phyloP scores from a whole-genome alignment of 169 alveolate species.

The Cryptosporidium ryanae region DNA sequence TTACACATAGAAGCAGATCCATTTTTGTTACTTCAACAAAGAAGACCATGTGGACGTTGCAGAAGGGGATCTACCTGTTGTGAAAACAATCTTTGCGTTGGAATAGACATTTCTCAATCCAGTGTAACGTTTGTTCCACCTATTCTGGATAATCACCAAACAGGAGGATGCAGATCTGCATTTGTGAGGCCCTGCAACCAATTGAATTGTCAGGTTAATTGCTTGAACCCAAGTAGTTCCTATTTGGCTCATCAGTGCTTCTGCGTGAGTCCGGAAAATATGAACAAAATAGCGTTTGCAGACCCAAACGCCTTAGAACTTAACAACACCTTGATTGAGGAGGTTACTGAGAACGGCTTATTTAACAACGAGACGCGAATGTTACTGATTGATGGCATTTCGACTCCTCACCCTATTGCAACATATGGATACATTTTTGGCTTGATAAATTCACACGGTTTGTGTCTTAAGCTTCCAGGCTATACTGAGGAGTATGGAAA shows the following conservation, averaged over 20 bases:
- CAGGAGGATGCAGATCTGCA: slow-evolving; percentile 73
- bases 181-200: slow-evolving; percentile 65
- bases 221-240: slow-evolving; percentile 48
- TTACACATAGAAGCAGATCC: slow-evolving; percentile 70
- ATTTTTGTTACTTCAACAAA: slow-evolving; percentile 59
- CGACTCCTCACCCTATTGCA: slow-evolving; percentile 69
- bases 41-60: slow-evolving; percentile 76
- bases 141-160: slow-evolving; percentile 41
- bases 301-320: slow-evolving; percentile 44
- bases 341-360: neutral
- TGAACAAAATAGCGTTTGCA: slow-evolving; percentile 60
- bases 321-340: slow-evolving; percentile 46
- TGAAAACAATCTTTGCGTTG: slow-evolving; percentile 73
- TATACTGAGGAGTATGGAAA: slow-evolving; percentile 39
- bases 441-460: slow-evolving; percentile 56
- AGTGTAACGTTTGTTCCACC: slow-evolving; percentile 73
- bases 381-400: slow-evolving; percentile 46
- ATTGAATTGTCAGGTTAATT: slow-evolving; percentile 59
- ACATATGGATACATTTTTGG: slow-evolving; percentile 70
- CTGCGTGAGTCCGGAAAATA: slow-evolving; percentile 74
- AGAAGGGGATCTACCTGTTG: slow-evolving; percentile 73
- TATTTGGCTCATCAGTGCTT: slow-evolving; percentile 66
- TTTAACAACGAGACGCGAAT: slow-evolving; percentile 5
- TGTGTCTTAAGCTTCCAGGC: slow-evolving; percentile 65
- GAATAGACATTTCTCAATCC: slow-evolving; percentile 70